Evolutionary conservation across 1,139 yeast species (phyloP).

Genomic region (Geotrichum reessii): DNA sequence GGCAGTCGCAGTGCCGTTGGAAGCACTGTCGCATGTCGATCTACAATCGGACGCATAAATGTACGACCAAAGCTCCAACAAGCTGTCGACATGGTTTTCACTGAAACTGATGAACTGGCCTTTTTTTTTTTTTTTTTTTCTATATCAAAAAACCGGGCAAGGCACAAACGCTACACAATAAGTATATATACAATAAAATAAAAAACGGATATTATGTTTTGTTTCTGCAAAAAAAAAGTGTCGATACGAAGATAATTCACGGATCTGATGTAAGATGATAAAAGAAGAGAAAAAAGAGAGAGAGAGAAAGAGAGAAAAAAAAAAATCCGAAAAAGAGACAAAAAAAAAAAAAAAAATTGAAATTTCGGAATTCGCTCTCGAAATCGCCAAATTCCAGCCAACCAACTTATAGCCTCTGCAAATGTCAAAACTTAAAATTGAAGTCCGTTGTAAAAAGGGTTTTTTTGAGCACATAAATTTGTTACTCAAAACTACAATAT

Average conservation of each 20-base stretch:
- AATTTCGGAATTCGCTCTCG: neutral
- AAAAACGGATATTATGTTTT: too few species aligned
- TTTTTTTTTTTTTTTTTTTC: neutral
- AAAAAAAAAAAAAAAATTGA: neutral
- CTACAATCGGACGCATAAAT: neutral
- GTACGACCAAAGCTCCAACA: neutral
- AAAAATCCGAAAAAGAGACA: too few species aligned
- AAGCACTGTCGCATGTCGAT: neutral
- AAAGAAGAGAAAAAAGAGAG: neutral
- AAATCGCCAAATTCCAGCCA: neutral
- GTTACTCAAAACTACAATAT: too few species aligned
- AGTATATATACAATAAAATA: neutral
- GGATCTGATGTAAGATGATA: neutral
- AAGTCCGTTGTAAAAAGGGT: neutral
- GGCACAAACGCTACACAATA: neutral
- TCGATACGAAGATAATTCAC: neutral
- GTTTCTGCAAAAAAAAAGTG: too few species aligned
- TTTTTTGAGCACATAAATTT: too few species aligned
- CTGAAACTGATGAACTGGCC: neutral
- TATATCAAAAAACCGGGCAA: neutral
- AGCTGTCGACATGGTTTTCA: neutral
- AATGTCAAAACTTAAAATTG: neutral
- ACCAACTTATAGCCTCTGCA: neutral
- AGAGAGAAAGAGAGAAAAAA: neutral
- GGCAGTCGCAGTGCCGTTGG: neutral